A percentile compares a stretch with the other conserved stretches of the same genome.
Conservation (phyloP, 23 red algal species). For the Gracilaria gracilis region DNA sequence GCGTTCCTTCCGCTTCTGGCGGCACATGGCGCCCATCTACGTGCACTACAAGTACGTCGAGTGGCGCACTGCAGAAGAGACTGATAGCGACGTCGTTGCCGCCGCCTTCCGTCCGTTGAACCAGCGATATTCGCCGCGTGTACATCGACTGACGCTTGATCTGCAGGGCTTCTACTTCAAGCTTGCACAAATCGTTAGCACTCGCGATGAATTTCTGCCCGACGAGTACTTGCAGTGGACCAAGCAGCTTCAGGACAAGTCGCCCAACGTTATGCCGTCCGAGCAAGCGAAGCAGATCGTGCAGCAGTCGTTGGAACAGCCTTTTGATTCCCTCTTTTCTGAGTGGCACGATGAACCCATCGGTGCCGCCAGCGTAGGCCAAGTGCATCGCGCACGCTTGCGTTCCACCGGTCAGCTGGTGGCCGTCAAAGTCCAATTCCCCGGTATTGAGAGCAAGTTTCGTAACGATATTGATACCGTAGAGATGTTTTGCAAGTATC, state of each 20-base stretch:
- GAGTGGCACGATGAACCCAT: slow-evolving; percentile 68
- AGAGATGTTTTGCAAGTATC: slow-evolving; percentile 79
- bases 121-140: slow-evolving; percentile 68
- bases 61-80: slow-evolving; percentile 11
- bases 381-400: slow-evolving; percentile 81
- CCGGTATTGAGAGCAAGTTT: slow-evolving; percentile 78
- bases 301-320: slow-evolving; percentile 26
- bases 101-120: slow-evolving; percentile 55
- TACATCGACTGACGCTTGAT: slow-evolving; percentile 52
- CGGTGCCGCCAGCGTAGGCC: slow-evolving; percentile 80
- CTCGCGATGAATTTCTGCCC: slow-evolving; percentile 83
- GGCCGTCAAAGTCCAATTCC: slow-evolving; percentile 85
- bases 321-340: slow-evolving; percentile 61
- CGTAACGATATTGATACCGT: slow-evolving; percentile 79
- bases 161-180: slow-evolving; percentile 90
- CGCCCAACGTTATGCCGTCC: slow-evolving; percentile 54
- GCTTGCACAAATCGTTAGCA: slow-evolving; percentile 76
- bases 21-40: slow-evolving; percentile 65
- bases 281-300: slow-evolving; percentile 55
- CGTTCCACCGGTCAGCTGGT: slow-evolving; percentile 38
- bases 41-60: slow-evolving; percentile 76
- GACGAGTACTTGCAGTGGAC: slow-evolving; percentile 75
- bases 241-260: slow-evolving; percentile 82
- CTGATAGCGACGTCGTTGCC: slow-evolving; percentile 30
- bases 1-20: slow-evolving; percentile 79